phyloP scores from a whole-genome alignment of 2,329 filamentous ascomycete species.

The Fusarium cicatricum region DNA sequence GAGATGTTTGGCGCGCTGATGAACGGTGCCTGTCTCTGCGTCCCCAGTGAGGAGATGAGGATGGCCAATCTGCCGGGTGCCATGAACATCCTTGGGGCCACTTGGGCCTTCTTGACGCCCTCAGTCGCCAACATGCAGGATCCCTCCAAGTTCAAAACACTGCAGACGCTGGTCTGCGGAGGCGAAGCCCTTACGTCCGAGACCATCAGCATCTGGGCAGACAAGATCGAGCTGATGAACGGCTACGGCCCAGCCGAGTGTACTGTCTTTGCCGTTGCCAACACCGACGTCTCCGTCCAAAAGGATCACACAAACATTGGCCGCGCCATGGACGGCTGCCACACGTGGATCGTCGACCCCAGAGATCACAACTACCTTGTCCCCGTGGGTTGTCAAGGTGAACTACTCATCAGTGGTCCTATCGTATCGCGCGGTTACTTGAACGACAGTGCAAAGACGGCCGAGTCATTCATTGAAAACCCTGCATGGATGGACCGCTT shows the following conservation, averaged over 20 bases:
- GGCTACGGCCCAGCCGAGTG: constrained; percentile 39
- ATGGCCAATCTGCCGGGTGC: constrained; percentile 15
- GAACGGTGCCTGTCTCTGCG: constrained; percentile 33
- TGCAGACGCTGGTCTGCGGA: constrained; percentile 27
- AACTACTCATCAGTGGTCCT: constrained; percentile 32
- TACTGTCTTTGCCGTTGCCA: constrained; percentile 19
- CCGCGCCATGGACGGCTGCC: neutral
- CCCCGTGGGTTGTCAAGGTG: constrained; percentile 29
- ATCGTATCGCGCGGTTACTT: constrained; percentile 18
- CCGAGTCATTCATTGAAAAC: constrained; percentile 2
- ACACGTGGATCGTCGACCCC: constrained; percentile 32
- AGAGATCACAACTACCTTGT: constrained; percentile 25
- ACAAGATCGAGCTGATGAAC: constrained; percentile 30
- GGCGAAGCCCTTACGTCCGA: constrained; percentile 32
- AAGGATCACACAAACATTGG: constrained; percentile 23
- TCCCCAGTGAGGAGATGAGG: constrained; percentile 38
- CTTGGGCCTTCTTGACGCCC: constrained; percentile 38
- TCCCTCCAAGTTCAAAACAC: constrained; percentile 20
- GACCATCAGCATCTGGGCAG: constrained; percentile 25
- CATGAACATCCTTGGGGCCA: constrained; percentile 24
- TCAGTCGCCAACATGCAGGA: constrained; percentile 38
- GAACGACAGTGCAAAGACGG: constrained; percentile 1
- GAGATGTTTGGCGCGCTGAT: constrained; percentile 28
- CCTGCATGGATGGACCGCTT: constrained; percentile 10
- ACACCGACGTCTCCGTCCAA: neutral